Conservation (phyloP, 768 basidiomycete genomes). For the Tremella yokohamensis region DNA sequence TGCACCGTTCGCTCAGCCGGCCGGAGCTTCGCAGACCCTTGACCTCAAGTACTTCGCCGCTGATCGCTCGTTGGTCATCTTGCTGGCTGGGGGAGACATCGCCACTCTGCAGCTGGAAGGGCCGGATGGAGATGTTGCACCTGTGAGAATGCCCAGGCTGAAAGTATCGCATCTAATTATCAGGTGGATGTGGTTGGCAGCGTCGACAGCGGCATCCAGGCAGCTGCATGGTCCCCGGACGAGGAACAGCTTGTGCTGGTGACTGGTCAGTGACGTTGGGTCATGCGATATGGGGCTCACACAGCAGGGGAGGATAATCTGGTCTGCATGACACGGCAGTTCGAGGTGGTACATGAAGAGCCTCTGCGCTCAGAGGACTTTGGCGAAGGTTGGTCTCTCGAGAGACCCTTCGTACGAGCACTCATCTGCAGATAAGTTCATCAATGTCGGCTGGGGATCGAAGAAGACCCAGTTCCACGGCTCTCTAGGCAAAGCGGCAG, state of each 20-base stretch:
- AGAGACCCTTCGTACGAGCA: slow-evolving; percentile 6
- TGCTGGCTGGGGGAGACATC: slow-evolving; percentile 79
- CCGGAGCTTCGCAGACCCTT: slow-evolving; percentile 55
- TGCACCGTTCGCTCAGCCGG: slow-evolving; percentile 30
- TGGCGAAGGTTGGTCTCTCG: slow-evolving; percentile 66
- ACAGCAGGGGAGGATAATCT: slow-evolving; percentile 67
- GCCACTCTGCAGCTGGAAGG: slow-evolving; percentile 59
- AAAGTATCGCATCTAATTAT: background rate
- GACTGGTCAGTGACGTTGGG: slow-evolving; percentile 60
- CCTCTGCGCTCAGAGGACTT: slow-evolving; percentile 70
- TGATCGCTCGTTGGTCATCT: slow-evolving; percentile 61
- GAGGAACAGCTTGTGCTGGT: slow-evolving; percentile 77
- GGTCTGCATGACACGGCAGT: slow-evolving; percentile 79
- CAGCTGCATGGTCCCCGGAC: slow-evolving; percentile 88
- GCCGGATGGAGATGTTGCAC: slow-evolving; percentile 52
- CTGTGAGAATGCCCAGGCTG: slow-evolving; percentile 51
- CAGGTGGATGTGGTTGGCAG: slow-evolving; percentile 80
- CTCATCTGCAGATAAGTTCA: slow-evolving; percentile 65
- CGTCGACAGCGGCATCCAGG: slow-evolving; percentile 75
- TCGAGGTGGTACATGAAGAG: slow-evolving; percentile 80
- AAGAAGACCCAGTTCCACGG: slow-evolving; percentile 98
- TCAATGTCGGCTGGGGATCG: slow-evolving; percentile 97
- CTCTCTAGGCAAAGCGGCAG: slow-evolving; percentile 81
- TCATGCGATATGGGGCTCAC: background rate
- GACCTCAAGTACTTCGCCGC: slow-evolving; percentile 71